A percentile compares a stretch with the other conserved stretches of the same genome.
phyloP scores from a whole-genome alignment of 805 yeast genomes.

The Priceomyces fermenticarens region DNA sequence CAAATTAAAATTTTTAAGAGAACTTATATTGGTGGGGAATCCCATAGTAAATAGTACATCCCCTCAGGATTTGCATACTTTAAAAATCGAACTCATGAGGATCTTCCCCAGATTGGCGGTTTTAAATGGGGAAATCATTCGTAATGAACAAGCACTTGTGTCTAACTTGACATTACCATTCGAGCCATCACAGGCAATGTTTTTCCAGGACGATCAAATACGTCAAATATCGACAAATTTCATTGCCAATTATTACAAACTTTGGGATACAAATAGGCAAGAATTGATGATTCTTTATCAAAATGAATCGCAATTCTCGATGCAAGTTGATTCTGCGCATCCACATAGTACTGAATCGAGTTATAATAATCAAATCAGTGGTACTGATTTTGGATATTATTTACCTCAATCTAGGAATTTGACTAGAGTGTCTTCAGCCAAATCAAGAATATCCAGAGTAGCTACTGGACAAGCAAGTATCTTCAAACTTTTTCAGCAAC shows the following conservation, averaged over 20 bases:
- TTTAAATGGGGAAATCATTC: conserved; percentile 71
- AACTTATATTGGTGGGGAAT: conserved; percentile 74
- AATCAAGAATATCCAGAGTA: conserved; percentile 56
- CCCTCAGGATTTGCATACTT: conserved; percentile 31
- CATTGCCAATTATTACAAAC: conserved; percentile 65
- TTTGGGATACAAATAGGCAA: conserved; percentile 79
- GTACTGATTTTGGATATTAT: conserved; percentile 58
- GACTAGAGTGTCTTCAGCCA: conserved; percentile 54
- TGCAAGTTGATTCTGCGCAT: conserved; percentile 69
- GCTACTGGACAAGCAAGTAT: conserved; percentile 70
- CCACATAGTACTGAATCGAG: conserved; percentile 40
- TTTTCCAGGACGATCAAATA: conserved; percentile 75
- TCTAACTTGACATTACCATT: conserved; percentile 56
- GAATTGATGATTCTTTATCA: conserved; percentile 75
- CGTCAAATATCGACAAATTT: conserved; percentile 75
- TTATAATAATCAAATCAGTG: conserved; percentile 8
- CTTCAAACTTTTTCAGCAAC: conserved; percentile 51
- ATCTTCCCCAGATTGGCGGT: conserved; percentile 78
- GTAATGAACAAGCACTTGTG: conserved; percentile 65
- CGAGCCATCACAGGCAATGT: conserved; percentile 55
- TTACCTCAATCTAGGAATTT: conserved; percentile 75
- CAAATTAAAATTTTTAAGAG: conserved; percentile 71
- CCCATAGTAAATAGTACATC: conserved; percentile 51
- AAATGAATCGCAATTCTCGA: conserved; percentile 78
- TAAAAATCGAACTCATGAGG: conserved; percentile 61